Evolutionary conservation across 441 rosid species (phyloP).

Genomic region (Viola pubescens): DNA sequence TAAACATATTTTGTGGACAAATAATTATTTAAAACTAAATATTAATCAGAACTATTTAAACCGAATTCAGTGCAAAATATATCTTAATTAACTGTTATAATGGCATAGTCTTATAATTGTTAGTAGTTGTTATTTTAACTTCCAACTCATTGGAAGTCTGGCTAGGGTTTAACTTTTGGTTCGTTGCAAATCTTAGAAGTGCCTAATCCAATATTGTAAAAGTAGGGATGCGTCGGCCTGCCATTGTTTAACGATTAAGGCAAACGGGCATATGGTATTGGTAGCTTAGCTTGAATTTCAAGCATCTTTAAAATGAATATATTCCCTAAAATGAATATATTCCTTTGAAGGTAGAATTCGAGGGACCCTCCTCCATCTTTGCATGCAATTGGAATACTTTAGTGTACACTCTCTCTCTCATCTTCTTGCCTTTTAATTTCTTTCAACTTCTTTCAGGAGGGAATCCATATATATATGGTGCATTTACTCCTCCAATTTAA

Average conservation of each 20-base stretch:
- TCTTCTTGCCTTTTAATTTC: too few relatives aligned
- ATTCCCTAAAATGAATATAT: constrained; percentile 72
- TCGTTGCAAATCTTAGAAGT: constrained; percentile 18
- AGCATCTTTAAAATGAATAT: constrained; percentile 69
- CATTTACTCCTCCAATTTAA: neutral
- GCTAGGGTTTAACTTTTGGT: constrained; percentile 56
- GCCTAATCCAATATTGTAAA: constrained; percentile 6
- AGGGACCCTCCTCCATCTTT: constrained; percentile 30
- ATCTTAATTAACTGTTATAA: too few relatives aligned
- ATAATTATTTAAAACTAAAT: too few relatives aligned
- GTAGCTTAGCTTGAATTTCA: constrained; percentile 70
- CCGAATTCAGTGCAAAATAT: too few relatives aligned
- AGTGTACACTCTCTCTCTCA: constrained; percentile 13
- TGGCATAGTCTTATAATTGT: too few relatives aligned
- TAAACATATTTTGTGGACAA: too few relatives aligned
- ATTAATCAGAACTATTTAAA: too few relatives aligned
- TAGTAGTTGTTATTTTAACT: too few relatives aligned
- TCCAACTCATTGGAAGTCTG: constrained; percentile 1
- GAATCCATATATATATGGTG: neutral
- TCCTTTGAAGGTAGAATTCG: constrained; percentile 34
- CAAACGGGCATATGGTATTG: constrained; percentile 29
- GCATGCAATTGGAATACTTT: constrained; percentile 20
- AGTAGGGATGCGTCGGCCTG: too few relatives aligned
- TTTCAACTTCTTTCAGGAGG: neutral
- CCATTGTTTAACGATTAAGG: neutral